Percentiles rank a stretch among this genome's conserved stretches.
Evolutionary conservation across 805 yeast genomes (phyloP).

Genomic region (Jamesozyma lodderae): DNA sequence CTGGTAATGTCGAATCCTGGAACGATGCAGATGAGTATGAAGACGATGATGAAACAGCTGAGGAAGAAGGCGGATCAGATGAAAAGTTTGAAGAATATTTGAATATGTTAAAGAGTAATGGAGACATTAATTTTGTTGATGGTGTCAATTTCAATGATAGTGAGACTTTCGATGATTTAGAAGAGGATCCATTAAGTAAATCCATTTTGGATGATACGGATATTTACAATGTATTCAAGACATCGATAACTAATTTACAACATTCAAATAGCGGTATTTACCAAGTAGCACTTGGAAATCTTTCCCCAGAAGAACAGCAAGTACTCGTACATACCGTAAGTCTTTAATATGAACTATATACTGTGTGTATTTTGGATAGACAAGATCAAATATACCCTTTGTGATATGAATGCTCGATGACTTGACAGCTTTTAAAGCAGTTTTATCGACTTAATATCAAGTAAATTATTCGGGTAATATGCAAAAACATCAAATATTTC

Average conservation of each 20-base stretch:
- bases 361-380: too few relatives aligned
- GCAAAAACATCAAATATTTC: too few relatives aligned
- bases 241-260: conserved; percentile 42
- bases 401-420: too few relatives aligned
- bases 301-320: conserved; percentile 32
- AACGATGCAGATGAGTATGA: conserved; percentile 26
- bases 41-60: conserved; percentile 32
- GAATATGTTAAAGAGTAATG: conserved; percentile 39
- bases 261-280: conserved; percentile 40
- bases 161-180: conserved; percentile 62
- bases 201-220: conserved; percentile 73
- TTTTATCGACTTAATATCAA: too few relatives aligned
- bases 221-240: conserved; percentile 57
- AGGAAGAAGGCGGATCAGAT: conserved; percentile 28
- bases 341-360: too few relatives aligned
- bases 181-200: conserved; percentile 73
- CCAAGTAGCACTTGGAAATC: conserved; percentile 36
- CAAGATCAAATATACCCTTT: too few relatives aligned
- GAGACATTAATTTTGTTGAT: conserved; percentile 27
- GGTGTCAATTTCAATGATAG: conserved; percentile 30
- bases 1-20: conserved; percentile 25
- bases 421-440: too few relatives aligned
- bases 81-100: conserved; percentile 36
- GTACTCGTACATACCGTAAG: conserved; percentile 12
- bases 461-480: too few relatives aligned